Evolutionary conservation across 23 red algal species (phyloP), one percentile per base, ranked within the genome.

Genomic region (Gracilaria gracilis): DNA sequence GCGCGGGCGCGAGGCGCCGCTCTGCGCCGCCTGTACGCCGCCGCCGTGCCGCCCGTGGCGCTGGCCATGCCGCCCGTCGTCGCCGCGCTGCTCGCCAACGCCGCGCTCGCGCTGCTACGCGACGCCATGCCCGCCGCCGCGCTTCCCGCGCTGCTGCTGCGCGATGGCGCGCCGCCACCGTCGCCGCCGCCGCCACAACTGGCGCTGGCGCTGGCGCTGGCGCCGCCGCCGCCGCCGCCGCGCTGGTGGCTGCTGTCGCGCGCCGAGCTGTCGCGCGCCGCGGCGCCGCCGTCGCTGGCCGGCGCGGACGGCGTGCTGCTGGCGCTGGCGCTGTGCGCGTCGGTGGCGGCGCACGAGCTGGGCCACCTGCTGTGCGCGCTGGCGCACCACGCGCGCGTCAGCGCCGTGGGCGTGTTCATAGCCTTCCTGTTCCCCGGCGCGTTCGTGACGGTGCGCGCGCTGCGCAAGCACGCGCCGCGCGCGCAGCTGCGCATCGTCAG

Each of bases 341-440:
- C 87, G n/a, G 85, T 86, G 24, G 29, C 70, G 33, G 34, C 90
- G 15, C 93, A 95, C 40, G 93, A 95, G 50, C n/a, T 89, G 55
- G 93, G 93, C 24, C 93, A 95, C 32, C 70, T 85, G 33, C 86
- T 95, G 11, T 87, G 86, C 49, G 93, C 93, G 21, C 46, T 55
- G 16, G 34, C 47, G 29, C 50, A 95, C 21, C 42, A 91, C 7
- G 55, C 35, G 53, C 85, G 57, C 17, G 72, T 95, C 19, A n/a
- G 33, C 9, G 16, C 25, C 29, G 48, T 95, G 27, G 93, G 93
- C 57, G 79, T 65, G n/a, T 90, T 90, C 48, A 39, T 95, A 12
- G 93, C 93, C 1, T 42, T 95, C 4, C 23, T 90, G 29, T 82
- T 95, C 17, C 93, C 93, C 4, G 93, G 93, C 50, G 93, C 93